Evolutionary conservation across 306 rosid species (phyloP), one percentile per base, ranked within the genome.

Genomic region (Adenanthera pavonina): DNA sequence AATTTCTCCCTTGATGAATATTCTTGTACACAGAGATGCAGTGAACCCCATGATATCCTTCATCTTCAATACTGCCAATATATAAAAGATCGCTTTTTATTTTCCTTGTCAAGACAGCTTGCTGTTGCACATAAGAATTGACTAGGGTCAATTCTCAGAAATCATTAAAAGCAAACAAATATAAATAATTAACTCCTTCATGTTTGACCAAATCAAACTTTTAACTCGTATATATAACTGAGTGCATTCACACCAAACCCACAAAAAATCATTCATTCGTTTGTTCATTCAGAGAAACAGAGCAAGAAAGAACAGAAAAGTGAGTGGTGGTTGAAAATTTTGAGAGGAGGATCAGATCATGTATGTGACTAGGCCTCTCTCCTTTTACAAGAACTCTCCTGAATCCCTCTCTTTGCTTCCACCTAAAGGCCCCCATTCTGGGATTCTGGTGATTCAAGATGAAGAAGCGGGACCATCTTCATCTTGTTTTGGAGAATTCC

Each of bases 311-410:
- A 20, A 3, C 15, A 25, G 38, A 59, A 59, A 3, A 59, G 66
- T 9, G 38, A 56, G 13, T 9, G 17, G 36, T 25, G 3, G 17
- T 13, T 59, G 66, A 59, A 3, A 25, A 25, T 25, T 59, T 33
- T 11, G 15, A 25, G 66, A 25, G 15, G 44, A 53, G 56, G 46
- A 80, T 66, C 47, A 0, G 9, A 66, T 67, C 61, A 90, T 89
- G 97, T 89, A 94, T 64, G 91, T 92, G 69, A 90, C 98, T 5
- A 90, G 90, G 87, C 89, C 90, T 64, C 78, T 92, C 15, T 94
- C 98, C 19, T 5, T 60, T 52, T 91, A 64, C 61, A 88, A 49
- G 77, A 86, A 86, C 0, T 81, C 76, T 62, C 48, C 81, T 33
- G 84, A 82, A 2, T 67, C 83, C 53, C 82, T 86, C 12, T 80